Evolutionary conservation across 495 filamentous ascomycete species (phyloP).

Genomic region (Aspergillus saccharolyticus): DNA sequence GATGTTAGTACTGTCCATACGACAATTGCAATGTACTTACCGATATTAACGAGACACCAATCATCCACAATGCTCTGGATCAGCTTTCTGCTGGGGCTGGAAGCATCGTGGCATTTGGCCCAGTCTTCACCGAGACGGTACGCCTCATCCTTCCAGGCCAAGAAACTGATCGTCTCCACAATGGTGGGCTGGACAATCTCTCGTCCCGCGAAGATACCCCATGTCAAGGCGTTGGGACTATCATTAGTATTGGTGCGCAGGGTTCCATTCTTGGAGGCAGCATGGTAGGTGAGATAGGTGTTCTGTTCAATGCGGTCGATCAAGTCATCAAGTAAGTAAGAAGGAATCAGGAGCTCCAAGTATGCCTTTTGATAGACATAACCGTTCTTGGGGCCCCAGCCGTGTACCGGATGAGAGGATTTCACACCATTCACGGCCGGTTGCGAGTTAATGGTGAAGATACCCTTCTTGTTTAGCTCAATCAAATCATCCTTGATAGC

Average conservation of each 20-base stretch:
- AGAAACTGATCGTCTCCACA: slow-evolving; percentile 93
- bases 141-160: slow-evolving; percentile 99
- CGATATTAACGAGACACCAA: slow-evolving; percentile 95
- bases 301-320: slow-evolving; percentile 73
- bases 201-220: slow-evolving; percentile 98
- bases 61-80: slow-evolving; percentile 79
- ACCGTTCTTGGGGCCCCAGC: slow-evolving; percentile 91
- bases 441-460: slow-evolving; percentile 97
- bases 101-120: slow-evolving; percentile 80
- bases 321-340: slow-evolving; percentile 71
- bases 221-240: slow-evolving; percentile 93
- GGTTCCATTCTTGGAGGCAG: slow-evolving; percentile 73
- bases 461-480: slow-evolving; percentile 74
- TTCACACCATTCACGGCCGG: slow-evolving; percentile 91
- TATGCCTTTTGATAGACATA: slow-evolving; percentile 99
- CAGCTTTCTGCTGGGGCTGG: slow-evolving; percentile 73
- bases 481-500: slow-evolving; percentile 71
- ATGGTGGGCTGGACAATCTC: slow-evolving; percentile 99
- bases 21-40: slow-evolving; percentile 45
- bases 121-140: slow-evolving; percentile 89
- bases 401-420: slow-evolving; percentile 78
- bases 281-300: slow-evolving; percentile 85
- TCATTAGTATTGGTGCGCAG: slow-evolving; percentile 78
- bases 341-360: slow-evolving; percentile 81
- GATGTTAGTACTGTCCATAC: slow-evolving; percentile 19